Evolutionary conservation across 2,329 filamentous ascomycete species (phyloP), one percentile per base, ranked within the genome.

Genomic region (Didymella lethalis): DNA sequence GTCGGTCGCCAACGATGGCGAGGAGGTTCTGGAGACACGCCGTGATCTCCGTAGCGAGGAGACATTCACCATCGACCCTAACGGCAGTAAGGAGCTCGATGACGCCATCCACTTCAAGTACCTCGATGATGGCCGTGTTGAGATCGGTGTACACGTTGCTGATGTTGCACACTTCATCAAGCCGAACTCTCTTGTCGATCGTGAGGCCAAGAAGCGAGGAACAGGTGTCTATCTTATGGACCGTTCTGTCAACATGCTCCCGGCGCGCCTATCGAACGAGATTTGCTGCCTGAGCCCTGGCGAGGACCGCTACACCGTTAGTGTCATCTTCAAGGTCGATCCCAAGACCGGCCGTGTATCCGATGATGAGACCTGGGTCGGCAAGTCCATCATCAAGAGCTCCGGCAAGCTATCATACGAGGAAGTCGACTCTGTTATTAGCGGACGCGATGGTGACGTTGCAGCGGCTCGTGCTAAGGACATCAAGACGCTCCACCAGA

Each of bases 121-220:
- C 38, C 86, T 92, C 54, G 82, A 86, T 14, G 91, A 97, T 77
- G 93, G 91, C 73, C 90, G 91, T 78, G 88, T 97, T 64, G 94
- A 99, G 76, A 90, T 99, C 68, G 95, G 93, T 80, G 88, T 98
- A 57, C 95, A 99, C 79, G 91, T 99, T 73, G 88, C 94, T 31
- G 95, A 99, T 78, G 90, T 98, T 67, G 90, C 95, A 61, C 92
- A 99, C 80, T 99, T 99, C 75, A 92, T 99, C 77, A 98, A 98
- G 84, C 85, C 90, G 47, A 96, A 96, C 82, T 97, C 93, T 16
- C 86, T 98, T 45, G 93, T 98, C 49, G 95, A 99, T 73, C 90
- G 95, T 46, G 95, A 99, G 80, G 95, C 95, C 11, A 97, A 95
- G 86, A 99, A 98, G 85, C 92, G 95, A 66, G 94, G 94, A 61